phyloP scores from a whole-genome alignment of 345 rosid genomes.

The Brassica napus region Da-Ae NC_063447.1:58681501-58682000 shows the following conservation, averaged over 20 bases:
- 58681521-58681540: constrained; percentile 5
- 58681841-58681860: too few species aligned
- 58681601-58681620: background rate
- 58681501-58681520: constrained; percentile 6
- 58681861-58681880: too few species aligned
- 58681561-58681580: constrained; percentile 29
- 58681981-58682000: too few species aligned
- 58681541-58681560: constrained; percentile 34
- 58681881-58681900: too few species aligned
- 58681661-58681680: constrained; percentile 64
- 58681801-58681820: constrained; percentile 45
- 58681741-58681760: constrained; percentile 44
- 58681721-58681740: constrained; percentile 65
- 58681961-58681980: too few species aligned
- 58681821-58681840: too few species aligned
- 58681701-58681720: constrained; percentile 71
- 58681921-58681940: too few species aligned
- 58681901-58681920: too few species aligned
- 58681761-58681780: constrained; percentile 73
- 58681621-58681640: background rate
- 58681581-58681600: constrained; percentile 22
- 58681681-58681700: constrained; percentile 86
- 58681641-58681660: constrained; percentile 11
- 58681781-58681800: constrained; percentile 61
- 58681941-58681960: too few species aligned